Evolutionary conservation across 768 basidiomycete genomes (phyloP).

Genomic region (Tricholomella constricta): DNA sequence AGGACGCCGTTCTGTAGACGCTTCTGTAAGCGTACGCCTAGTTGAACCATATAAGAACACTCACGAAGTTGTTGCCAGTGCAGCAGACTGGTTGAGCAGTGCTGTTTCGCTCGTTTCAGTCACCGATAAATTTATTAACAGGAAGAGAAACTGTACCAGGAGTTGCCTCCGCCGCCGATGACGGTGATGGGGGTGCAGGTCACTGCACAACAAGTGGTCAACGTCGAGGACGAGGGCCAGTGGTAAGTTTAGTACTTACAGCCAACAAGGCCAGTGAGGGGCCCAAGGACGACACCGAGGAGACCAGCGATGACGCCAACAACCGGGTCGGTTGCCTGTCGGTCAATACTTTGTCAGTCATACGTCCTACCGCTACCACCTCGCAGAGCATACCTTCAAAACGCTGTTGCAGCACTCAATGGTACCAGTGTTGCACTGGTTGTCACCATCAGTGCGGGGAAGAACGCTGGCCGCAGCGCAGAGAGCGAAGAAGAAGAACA

Average conservation of each 20-base stretch:
- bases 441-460: conserved; percentile 2
- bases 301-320: conserved; percentile 9
- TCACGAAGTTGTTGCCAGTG: conserved; percentile 20
- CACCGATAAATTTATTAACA: too few species aligned
- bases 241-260: conserved; percentile 6
- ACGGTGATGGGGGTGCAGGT: conserved; percentile 15
- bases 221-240: too few species aligned
- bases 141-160: conserved; percentile 1
- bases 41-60: not conserved
- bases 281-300: conserved; percentile 12
- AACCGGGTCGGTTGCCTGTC: not conserved
- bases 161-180: not conserved
- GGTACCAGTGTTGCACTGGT: conserved; percentile 11
- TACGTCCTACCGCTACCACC: too few species aligned
- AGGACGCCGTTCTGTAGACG: conserved; percentile 15
- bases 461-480: conserved; percentile 14
- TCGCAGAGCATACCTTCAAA: not conserved
- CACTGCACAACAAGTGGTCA: conserved; percentile 6
- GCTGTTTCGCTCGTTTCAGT: conserved; percentile 1
- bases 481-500: conserved; percentile 15
- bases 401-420: conserved; percentile 12
- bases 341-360: not conserved
- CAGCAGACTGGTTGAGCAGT: conserved; percentile 19
- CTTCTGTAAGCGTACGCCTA: not conserved
- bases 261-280: conserved; percentile 11